Percentiles rank a stretch among this genome's conserved stretches.
These are phyloP conservation scores for Exophiala sideris DNA, from an alignment of 2,329 filamentous ascomycete genomes.

Conservation along the genomic window DNA sequence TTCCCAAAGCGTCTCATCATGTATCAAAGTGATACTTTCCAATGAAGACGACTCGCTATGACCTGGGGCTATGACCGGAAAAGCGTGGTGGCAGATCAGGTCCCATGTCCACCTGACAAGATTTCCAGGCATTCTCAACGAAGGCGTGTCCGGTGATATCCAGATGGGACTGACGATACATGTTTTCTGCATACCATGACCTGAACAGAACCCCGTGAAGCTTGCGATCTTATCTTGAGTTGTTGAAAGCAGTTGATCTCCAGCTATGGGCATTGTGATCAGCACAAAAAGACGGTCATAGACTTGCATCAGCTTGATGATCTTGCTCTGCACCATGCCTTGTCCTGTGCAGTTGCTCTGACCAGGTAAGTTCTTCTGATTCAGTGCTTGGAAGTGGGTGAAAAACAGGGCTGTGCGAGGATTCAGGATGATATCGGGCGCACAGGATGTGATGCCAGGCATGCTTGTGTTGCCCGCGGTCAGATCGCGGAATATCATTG, in stretches of 20 bases:
- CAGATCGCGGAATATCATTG: conserved; percentile 29
- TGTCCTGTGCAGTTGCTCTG: conserved; percentile 39
- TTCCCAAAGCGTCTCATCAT: conserved; percentile 66
- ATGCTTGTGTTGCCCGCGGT: neutral
- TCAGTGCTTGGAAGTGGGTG: conserved; percentile 68
- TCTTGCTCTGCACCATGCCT: conserved; percentile 53
- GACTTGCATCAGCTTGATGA: conserved; percentile 52
- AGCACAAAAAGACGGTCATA: conserved; percentile 69
- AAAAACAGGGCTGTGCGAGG: conserved; percentile 66
- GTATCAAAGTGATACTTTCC: conserved; percentile 36
- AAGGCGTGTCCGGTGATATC: neutral
- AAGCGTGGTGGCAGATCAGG: conserved; percentile 40
- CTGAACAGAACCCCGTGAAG: conserved; percentile 32
- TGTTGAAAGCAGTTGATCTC: neutral
- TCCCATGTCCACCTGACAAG: conserved; percentile 35
- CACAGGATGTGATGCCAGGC: conserved; percentile 47
- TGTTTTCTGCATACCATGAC: neutral
- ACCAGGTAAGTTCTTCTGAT: conserved; percentile 68
- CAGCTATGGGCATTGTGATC: conserved; percentile 45
- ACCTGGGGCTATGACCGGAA: conserved; percentile 2
- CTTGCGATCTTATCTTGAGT: conserved; percentile 19
- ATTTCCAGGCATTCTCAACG: neutral
- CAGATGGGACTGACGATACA: conserved; percentile 17
- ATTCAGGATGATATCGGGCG: conserved; percentile 67
- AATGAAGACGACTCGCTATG: conserved; percentile 28